Percentiles rank a stretch among this genome's conserved stretches.
These are phyloP conservation scores for Aspergillus sp. DNA, from an alignment of 2,329 filamentous ascomycete species.

Conservation along the genomic window DNA sequence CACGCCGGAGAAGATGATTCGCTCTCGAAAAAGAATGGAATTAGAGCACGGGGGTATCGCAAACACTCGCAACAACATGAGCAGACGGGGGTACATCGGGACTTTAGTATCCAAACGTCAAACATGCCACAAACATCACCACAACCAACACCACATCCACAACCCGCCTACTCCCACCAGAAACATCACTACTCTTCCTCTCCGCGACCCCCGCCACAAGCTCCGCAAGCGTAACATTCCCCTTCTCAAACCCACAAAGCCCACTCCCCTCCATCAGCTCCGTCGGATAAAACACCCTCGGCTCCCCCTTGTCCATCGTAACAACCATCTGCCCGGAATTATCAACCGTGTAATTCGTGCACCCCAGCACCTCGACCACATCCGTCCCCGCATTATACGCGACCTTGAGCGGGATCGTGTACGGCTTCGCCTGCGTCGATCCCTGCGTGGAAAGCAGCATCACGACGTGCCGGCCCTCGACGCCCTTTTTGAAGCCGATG, in stretches of 20 bases:
- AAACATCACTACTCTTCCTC: neutral
- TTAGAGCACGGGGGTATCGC: neutral
- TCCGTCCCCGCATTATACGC: constrained; percentile 17
- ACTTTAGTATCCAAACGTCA: too few species aligned
- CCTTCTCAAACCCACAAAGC: constrained; percentile 30
- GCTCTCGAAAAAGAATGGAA: too few species aligned
- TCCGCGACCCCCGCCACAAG: neutral
- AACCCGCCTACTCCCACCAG: neutral
- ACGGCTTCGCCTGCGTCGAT: constrained; percentile 27
- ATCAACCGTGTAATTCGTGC: constrained; percentile 32
- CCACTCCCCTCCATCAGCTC: constrained; percentile 36
- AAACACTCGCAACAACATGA: neutral
- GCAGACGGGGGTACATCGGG: too few species aligned
- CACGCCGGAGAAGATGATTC: too few species aligned
- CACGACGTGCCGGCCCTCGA: constrained; percentile 46
- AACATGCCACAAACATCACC: neutral
- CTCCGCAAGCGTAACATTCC: constrained; percentile 13
- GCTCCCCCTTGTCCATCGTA: constrained; percentile 35
- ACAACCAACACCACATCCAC: neutral
- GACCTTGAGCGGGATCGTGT: constrained; percentile 32
- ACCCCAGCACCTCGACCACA: constrained; percentile 35
- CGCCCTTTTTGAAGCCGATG: constrained; percentile 54
- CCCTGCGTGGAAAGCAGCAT: constrained; percentile 51
- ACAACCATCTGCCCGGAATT: constrained; percentile 28
- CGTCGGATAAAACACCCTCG: constrained; percentile 35